Base-by-base conservation (phyloP, 768 basidiomycete species). In the Mycena chlorophos region DNA sequence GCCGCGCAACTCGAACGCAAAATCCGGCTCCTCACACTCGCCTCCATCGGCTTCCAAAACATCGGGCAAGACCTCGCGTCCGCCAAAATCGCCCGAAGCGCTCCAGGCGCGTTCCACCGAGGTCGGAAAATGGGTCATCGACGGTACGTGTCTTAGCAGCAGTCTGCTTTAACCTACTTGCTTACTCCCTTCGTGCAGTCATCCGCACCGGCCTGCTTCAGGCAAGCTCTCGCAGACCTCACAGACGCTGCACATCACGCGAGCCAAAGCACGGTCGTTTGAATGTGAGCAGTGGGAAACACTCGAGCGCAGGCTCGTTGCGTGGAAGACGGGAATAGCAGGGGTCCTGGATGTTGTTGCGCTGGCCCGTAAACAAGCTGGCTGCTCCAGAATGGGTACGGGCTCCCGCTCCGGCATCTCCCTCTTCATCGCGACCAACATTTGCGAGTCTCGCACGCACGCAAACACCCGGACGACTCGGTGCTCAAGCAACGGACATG, bases 71-170 rank as follows among this genome's bases (percentile, higher is more conserved):
- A 86, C 62, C 75, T 95, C 14, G 71, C 86, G 0, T 94, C 94
- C 69, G 68, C 82, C 10, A 80, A 78, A 63, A 83, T 95, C 31
- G 86, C n/a, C 87, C 1, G 75, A 83, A 26, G 76, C 81, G 13
- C 71, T 94, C 40, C 82, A 89, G 60, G 83, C 91, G 6, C 79
- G 84, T 23, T 57, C 69, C 20, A 73, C 79, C 23, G 76, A 89
- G 56, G 90, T 94, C 26, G 93, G 94, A 68, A 85, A 82, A 64
- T 94, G 91, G 90, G 84, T 86, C 37, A 94, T 94, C 58, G 90
- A 94, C 71, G 86, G 91, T 92, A 65, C 57, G 76, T 51, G 6
- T 19, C 49, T 42, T 49, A 49, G 26, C 28, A n/a, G n/a, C n/a
- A n/a, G n/a, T 16, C 56, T 42, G 39, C 3, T 27, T 29, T 39